Base-by-base conservation (phyloP, 1,284 basidiomycete genomes). In the Gomphus bonarii region DNA sequence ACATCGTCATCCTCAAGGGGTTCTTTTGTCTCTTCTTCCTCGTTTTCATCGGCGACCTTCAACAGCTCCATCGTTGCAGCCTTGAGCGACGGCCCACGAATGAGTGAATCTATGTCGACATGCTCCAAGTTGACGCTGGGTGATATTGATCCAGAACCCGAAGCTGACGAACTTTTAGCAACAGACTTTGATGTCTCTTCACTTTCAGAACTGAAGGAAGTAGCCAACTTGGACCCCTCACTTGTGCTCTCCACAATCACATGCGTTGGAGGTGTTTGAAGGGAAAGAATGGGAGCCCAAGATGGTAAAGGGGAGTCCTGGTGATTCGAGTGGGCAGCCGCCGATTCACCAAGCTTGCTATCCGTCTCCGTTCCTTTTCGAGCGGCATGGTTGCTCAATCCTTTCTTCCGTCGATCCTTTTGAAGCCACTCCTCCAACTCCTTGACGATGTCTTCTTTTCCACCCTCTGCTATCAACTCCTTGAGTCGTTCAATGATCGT, bases 31-130 rank as follows among this genome's bases (percentile, higher is more conserved):
- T 20, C 53, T n/a, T 42, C 47, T 18, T 49, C 48, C 10, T 50
- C 55, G 20, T 7, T 35, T 50, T 22, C 30, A 28, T 28, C 40
- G 12, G n/a, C 38, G 31, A 31, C 8, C 28, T 20, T 51, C 30
- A n/a, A n/a, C 33, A 44, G 20, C 30, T 30, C 6, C 14, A 35
- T 31, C 22, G 36, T 33, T 11, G 38, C 38, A 40, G 38, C 36
- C 36, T 38, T 12, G 38, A 52, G 20, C 22, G 60, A 62, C 18
- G 80, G 77, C 14, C 79, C 78, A 60, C 72, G 74, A 28, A 81
- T 69, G 55, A 81, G 61, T 47, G 70, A 71, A 38, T 77, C 72
- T n/a, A 81, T 60, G 57, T 78, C 73, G 28, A 69, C 62, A 28
- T 73, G 65, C 10, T 64, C 64, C 8, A 65, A 63, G 33, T 53